Conservation (phyloP, 805 yeast genomes). For the Kodamaea nitidulidarum region DNA sequence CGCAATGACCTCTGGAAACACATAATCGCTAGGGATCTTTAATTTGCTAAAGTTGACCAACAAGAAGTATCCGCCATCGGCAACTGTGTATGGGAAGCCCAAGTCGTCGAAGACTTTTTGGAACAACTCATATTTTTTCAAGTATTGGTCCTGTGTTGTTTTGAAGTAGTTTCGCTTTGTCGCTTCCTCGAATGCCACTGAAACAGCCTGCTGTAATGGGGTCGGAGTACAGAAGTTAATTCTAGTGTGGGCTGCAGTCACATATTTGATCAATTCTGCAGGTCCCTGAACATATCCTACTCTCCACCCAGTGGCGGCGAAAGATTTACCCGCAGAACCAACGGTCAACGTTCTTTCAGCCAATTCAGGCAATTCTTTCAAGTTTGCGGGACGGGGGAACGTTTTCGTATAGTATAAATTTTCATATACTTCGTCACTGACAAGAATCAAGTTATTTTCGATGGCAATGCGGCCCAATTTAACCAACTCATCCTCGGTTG, state of each 20-base stretch:
- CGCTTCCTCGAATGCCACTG: conserved; percentile 69
- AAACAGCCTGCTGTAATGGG: conserved; percentile 89
- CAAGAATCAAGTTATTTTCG: conserved; percentile 72
- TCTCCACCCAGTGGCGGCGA: conserved; percentile 99
- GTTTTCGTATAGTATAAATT: conserved; percentile 66
- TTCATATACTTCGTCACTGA: conserved; percentile 95
- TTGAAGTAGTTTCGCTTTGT: conserved; percentile 62
- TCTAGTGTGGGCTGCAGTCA: conserved; percentile 86
- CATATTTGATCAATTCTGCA: conserved; percentile 74
- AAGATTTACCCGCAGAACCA: conserved; percentile 96
- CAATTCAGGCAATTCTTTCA: conserved; percentile 64
- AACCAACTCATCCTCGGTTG: conserved; percentile 68
- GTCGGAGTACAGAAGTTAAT: conserved; percentile 89
- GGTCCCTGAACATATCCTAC: conserved; percentile 94
- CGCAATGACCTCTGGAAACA: conserved; percentile 65
- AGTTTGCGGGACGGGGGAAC: conserved; percentile 81
- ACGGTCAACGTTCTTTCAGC: conserved; percentile 79
- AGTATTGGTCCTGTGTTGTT: conserved; percentile 62
- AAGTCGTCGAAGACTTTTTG: conserved; percentile 79
- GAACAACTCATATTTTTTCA: conserved; percentile 68
- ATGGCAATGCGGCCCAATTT: conserved; percentile 80
- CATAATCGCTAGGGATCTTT: conserved; percentile 68
- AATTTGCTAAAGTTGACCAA: conserved; percentile 84
- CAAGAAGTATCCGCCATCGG: conserved; percentile 93
- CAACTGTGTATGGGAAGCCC: conserved; percentile 80